A percentile compares a stretch with the other conserved stretches of the same genome.
Conservation (phyloP, 2,329 filamentous ascomycete species). For the Eutypa lata region DNA sequence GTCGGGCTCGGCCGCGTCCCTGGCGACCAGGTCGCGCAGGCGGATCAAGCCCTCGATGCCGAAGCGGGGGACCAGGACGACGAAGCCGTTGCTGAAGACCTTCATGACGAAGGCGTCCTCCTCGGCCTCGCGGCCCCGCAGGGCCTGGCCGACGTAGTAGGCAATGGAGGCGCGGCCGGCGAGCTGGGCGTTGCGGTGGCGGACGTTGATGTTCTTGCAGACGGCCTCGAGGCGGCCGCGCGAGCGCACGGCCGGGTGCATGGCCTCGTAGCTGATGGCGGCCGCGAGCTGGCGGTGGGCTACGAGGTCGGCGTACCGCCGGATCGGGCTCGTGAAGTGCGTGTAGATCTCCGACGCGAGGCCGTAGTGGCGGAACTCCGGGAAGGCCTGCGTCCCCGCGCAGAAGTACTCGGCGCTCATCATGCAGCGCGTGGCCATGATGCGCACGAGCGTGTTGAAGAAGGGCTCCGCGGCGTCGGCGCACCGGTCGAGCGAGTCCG, state of each 20-base stretch:
- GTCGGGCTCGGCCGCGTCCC: slow-evolving; percentile 76
- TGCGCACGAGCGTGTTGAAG: slow-evolving; percentile 97
- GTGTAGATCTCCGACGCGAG: slow-evolving; percentile 97
- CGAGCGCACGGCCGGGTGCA: slow-evolving; percentile 78
- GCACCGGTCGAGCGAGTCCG: slow-evolving; percentile 85
- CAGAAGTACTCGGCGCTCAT: slow-evolving; percentile 99
- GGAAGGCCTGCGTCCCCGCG: slow-evolving; percentile 86
- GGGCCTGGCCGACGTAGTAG: slow-evolving; percentile 95
- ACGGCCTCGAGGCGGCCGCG: slow-evolving; percentile 85
- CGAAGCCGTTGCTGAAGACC: slow-evolving; percentile 95
- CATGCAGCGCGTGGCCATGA: slow-evolving; percentile 98
- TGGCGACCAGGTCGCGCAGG: slow-evolving; percentile 74
- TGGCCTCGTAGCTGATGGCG: slow-evolving; percentile 85
- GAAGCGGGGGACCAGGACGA: slow-evolving; percentile 92
- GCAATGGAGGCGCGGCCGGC: slow-evolving; percentile 92
- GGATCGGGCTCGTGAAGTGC: slow-evolving; percentile 96
- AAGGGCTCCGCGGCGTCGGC: slow-evolving; percentile 79
- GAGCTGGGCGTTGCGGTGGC: slow-evolving; percentile 95
- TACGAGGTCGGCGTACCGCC: slow-evolving; percentile 94
- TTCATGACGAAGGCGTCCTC: slow-evolving; percentile 97
- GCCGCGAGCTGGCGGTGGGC: slow-evolving; percentile 93
- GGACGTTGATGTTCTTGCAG: slow-evolving; percentile 97
- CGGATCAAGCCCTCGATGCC: slow-evolving; percentile 92
- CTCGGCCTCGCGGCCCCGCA: slow-evolving; percentile 72
- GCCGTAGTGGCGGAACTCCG: slow-evolving; percentile 95